A percentile compares a stretch with the other conserved stretches of the same genome.
Conservation (phyloP, 192 early-diverging fungal genomes). For the Linnemannia elongata region DNA sequence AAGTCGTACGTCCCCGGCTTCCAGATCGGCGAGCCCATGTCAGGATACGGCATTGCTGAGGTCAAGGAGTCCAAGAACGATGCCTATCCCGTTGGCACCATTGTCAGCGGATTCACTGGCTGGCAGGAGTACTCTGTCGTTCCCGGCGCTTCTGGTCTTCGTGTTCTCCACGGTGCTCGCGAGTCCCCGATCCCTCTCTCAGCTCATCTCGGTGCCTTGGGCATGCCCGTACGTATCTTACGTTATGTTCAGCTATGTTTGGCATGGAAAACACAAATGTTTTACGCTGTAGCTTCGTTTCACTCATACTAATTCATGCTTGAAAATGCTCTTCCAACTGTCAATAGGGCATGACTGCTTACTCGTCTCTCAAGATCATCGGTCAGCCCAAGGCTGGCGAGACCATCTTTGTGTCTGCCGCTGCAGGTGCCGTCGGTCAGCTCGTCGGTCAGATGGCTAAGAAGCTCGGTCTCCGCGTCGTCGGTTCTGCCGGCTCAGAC, state of each 20-base stretch:
- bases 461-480: slow-evolving; percentile 75
- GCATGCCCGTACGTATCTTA: slow-evolving; percentile 55
- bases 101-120: slow-evolving; percentile 67
- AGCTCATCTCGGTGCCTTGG: slow-evolving; percentile 38
- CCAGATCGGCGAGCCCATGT: slow-evolving; percentile 69
- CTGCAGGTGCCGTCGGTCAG: slow-evolving; percentile 83
- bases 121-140: slow-evolving; percentile 61
- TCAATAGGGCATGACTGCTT: slow-evolving; percentile 59
- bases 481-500: slow-evolving; percentile 83
- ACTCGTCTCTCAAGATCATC: slow-evolving; percentile 57
- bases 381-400: slow-evolving; percentile 90
- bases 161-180: slow-evolving; percentile 28
- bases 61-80: slow-evolving; percentile 78
- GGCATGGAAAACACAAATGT: background rate
- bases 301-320: slow-evolving; percentile 10
- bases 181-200: slow-evolving; percentile 47
- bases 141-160: slow-evolving; percentile 26
- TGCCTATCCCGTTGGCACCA: slow-evolving; percentile 71
- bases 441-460: slow-evolving; percentile 86
- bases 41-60: slow-evolving; percentile 70
- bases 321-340: background rate
- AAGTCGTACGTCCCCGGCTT: slow-evolving; percentile 44
- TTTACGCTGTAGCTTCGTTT: background rate
- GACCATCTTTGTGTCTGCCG: slow-evolving; percentile 83
- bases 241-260: slow-evolving; percentile 50